phyloP scores from a whole-genome alignment of 2,329 filamentous ascomycete genomes.

The Colletotrichum navitas region DNA sequence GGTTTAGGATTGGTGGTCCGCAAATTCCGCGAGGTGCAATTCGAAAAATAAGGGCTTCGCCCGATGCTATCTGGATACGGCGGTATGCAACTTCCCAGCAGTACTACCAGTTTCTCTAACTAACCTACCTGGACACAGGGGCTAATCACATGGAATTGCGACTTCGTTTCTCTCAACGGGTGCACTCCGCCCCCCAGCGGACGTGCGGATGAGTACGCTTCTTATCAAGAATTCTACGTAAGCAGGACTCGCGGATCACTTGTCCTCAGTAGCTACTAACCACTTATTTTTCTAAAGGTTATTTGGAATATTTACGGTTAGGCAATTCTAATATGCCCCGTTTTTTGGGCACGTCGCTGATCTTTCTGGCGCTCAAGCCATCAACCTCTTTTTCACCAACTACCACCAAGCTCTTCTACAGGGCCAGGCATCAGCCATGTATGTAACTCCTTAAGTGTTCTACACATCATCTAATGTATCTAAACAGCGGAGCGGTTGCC shows the following conservation, averaged over 20 bases:
- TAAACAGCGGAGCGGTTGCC: constrained; percentile 13
- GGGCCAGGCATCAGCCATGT: constrained; percentile 27
- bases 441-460: not conserved
- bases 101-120: not conserved
- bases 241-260: not conserved
- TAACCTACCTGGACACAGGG: constrained; percentile 13
- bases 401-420: constrained; percentile 20
- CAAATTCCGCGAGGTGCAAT: constrained; percentile 18
- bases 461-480: not conserved
- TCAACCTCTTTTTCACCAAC: constrained; percentile 29
- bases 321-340: not conserved
- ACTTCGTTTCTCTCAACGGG: constrained; percentile 20
- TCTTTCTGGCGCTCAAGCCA: not conserved
- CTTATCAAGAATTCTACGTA: constrained; percentile 27
- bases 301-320: constrained; percentile 32
- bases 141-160: constrained; percentile 26
- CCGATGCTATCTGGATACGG: constrained; percentile 24
- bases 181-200: constrained; percentile 29
- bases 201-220: not conserved
- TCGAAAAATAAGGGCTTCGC: constrained; percentile 10
- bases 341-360: not conserved
- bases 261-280: not conserved
- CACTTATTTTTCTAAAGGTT: not conserved
- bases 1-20: constrained; percentile 28
- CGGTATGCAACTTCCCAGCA: not conserved